Evolutionary conservation across 202 grass and related monocot species (phyloP), one percentile per base, ranked within the genome.

Genomic region (Alloteropsis angusta): DNA sequence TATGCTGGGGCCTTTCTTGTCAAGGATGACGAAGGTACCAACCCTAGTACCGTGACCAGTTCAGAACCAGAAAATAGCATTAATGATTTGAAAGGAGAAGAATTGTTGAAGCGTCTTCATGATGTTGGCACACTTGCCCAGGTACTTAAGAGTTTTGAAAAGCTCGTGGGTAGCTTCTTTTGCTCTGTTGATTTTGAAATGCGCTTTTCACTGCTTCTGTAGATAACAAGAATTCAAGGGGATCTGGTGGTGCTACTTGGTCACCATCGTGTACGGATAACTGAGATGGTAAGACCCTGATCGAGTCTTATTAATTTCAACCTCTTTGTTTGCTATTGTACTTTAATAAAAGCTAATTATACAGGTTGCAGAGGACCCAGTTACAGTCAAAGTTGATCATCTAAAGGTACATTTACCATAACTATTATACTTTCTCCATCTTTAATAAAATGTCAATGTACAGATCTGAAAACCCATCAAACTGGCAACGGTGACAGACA

Each of bases 1-100:
- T 99, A 95, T 91, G 92, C 84, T 1, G 96, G 92, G 85, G 92
- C 92, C 43, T 99, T 99, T 89, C 90, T 99, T 77, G 74, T 99
- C 34, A 93, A 95, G 82, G 90, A 93, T 74, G 92, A 89, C 21
- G 80, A 89, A 72, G 81, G 72, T 41, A 86, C 75, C 79, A 89
- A 94, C 47, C 78, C 87, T 71, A 82, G 55, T 88, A 59, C 76
- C 52, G 65, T 85, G 58, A 83, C 85, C 21, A 82, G 83, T 44
- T 88, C 87, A 46, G 89, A 98, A 83, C 80, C 90, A 65, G 89
- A 89, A 23, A 95, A 95, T 82, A 95, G 79, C 63, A 90, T 95
- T 76, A 79, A 93, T 86, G 92, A 89, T 82, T 86, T 99, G 52
- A 99, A 93, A 80, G 96, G 96, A 54, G 95, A 91, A 76, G 90